A percentile compares a stretch with the other conserved stretches of the same genome.
phyloP scores from a whole-genome alignment of 2,329 filamentous ascomycete species.

The Stagonosporopsis cucurbitacearum region DNA sequence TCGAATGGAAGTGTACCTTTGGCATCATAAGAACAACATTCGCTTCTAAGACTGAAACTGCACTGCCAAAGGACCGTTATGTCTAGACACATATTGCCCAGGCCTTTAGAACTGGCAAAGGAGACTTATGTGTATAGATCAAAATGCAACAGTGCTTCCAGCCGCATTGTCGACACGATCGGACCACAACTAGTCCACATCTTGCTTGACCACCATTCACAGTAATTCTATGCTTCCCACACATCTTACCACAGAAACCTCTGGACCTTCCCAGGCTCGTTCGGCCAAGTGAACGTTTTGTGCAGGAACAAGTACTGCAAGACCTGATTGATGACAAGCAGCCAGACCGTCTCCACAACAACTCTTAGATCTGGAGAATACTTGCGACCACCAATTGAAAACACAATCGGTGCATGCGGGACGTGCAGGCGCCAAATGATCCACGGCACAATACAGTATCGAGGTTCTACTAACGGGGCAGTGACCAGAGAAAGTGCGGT shows the following conservation, averaged over 20 bases:
- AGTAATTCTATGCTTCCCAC: not conserved
- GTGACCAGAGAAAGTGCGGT: conserved; percentile 82
- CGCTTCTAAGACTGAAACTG: no score
- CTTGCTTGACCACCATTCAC: not conserved
- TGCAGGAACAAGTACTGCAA: conserved; percentile 76
- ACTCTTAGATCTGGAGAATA: conserved; percentile 50
- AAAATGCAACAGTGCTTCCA: not conserved
- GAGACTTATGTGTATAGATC: not conserved
- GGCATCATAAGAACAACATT: no score
- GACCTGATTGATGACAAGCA: conserved; percentile 66
- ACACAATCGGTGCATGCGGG: conserved; percentile 54
- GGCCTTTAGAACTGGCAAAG: not conserved
- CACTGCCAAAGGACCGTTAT: no score
- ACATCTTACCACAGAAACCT: conserved; percentile 72
- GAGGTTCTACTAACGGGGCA: conserved; percentile 89
- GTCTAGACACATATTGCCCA: no score
- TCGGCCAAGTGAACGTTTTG: conserved; percentile 71
- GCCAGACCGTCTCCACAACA: conserved; percentile 73
- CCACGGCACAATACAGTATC: conserved; percentile 97
- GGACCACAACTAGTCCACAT: not conserved
- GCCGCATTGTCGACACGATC: not conserved
- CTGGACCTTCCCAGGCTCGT: conserved; percentile 67
- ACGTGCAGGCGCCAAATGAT: conserved; percentile 87
- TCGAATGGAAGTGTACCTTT: no score
- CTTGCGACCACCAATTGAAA: conserved; percentile 7